Conservation (phyloP, 768 basidiomycete species). For the Dendrothele bispora region DNA sequence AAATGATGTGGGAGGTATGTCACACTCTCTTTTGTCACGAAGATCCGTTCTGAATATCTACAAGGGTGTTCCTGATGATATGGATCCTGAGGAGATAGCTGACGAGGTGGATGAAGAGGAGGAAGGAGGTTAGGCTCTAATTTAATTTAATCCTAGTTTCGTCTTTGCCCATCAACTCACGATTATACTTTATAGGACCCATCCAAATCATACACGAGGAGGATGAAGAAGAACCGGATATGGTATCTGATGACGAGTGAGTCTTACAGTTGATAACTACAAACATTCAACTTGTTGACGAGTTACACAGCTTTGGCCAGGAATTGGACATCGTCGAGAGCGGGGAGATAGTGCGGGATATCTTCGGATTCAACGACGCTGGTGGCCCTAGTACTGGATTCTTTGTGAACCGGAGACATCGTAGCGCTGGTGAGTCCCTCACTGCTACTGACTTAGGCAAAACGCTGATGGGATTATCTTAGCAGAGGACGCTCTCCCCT, state of each 20-base stretch:
- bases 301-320: constrained; percentile 41
- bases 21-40: constrained; percentile 19
- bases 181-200: constrained; percentile 29
- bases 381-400: constrained; percentile 46
- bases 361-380: constrained; percentile 54
- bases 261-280: constrained; percentile 17
- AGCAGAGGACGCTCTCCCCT: constrained; percentile 56
- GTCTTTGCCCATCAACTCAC: neutral
- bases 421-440: constrained; percentile 39
- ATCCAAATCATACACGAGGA: constrained; percentile 65
- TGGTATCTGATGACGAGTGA: constrained; percentile 67
- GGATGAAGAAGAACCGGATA: constrained; percentile 60
- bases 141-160: neutral
- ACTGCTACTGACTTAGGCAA: constrained; percentile 8
- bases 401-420: constrained; percentile 56
- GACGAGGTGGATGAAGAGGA: constrained; percentile 64
- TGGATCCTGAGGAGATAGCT: constrained; percentile 41
- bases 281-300: constrained; percentile 2
- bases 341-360: constrained; percentile 45
- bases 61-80: constrained; percentile 58
- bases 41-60: neutral
- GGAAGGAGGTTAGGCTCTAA: constrained; percentile 50
- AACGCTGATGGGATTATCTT: neutral
- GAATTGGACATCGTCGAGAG: constrained; percentile 39
- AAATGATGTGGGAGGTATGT: constrained; percentile 59